A percentile compares a stretch with the other conserved stretches of the same genome.
Conservation (phyloP, 345 rosid species). For the Eucalyptus regnans region DNA sequence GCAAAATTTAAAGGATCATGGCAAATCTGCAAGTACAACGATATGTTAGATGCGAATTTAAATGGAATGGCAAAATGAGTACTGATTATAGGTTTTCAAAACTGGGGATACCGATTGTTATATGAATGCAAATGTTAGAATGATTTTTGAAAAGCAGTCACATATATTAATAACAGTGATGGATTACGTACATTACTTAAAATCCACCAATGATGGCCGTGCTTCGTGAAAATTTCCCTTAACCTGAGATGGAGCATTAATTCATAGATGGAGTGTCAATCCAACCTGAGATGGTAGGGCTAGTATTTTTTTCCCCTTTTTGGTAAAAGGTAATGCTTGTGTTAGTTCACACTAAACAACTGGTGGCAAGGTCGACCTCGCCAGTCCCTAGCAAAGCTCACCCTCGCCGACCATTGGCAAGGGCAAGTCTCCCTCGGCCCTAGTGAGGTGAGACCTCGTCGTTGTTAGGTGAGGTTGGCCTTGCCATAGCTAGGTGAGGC, state of each 20-base stretch:
- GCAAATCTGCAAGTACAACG: background rate
- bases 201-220: background rate
- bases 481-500: no score
- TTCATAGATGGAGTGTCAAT: no score
- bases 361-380: no score
- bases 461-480: no score
- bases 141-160: background rate
- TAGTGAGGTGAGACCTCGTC: fast-evolving
- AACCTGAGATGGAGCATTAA: background rate
- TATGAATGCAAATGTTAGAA: background rate
- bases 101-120: background rate
- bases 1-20: background rate
- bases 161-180: background rate
- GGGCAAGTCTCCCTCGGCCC: no score
- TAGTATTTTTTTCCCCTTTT: background rate
- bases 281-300: background rate
- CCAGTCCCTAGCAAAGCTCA: no score
- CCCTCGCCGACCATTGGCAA: fast-evolving
- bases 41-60: background rate
- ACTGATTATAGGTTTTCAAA: background rate
- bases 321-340: no score
- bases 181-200: background rate
- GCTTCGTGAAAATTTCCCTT: background rate
- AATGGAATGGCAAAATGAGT: background rate
- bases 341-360: no score